Evolutionary conservation across 345 rosid genomes (phyloP), one percentile per base, ranked within the genome.

Genomic region (Garcia nutans): DNA sequence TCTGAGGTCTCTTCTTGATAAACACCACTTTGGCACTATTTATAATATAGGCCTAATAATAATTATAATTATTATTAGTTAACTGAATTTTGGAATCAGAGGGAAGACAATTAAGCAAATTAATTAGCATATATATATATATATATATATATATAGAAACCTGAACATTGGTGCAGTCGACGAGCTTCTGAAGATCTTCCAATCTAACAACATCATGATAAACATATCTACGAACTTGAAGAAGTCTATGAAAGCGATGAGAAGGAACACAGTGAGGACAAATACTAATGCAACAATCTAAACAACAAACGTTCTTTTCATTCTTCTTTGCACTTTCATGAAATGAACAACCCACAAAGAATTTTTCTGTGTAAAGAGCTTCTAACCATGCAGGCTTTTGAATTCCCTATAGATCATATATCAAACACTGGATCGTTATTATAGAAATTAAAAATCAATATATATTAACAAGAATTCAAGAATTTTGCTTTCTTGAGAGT

Each of bases 101-200:
- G 41, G 5, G 6, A 37, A 13, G 69, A 55, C 1, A 37, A 67
- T 28, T 11, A 56, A 57, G 28, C 58, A 17, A 19, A 58, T 24
- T 8, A n/a, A n/a, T n/a, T 41, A 6, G 56, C 13, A 37, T 41
- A 45, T 61, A 28, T 28, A 28, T 28, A 28, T 28, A 28, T 28
- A 28, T 28, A 28, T 28, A 28, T 28, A 28, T 28, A 28, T 28
- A 28, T 28, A 28, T 28, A 28, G 31, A 41, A 8, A 90, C 98
- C 92, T 96, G 99, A 84, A 96, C 99, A 69, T 84, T 90, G 12
- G 99, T 85, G 89, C 99, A 93, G 82, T 96, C 99, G 10, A 96
- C 85, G 54, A 96, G 96, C 81, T 87, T 96, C 71, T 90, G 84
- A 28, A 96, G 92, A 85, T 96, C 99, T 77, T 96, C 98, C 77